Evolutionary conservation across 2,329 filamentous ascomycete genomes (phyloP).

Genomic region (Fusarium haematococcum): DNA sequence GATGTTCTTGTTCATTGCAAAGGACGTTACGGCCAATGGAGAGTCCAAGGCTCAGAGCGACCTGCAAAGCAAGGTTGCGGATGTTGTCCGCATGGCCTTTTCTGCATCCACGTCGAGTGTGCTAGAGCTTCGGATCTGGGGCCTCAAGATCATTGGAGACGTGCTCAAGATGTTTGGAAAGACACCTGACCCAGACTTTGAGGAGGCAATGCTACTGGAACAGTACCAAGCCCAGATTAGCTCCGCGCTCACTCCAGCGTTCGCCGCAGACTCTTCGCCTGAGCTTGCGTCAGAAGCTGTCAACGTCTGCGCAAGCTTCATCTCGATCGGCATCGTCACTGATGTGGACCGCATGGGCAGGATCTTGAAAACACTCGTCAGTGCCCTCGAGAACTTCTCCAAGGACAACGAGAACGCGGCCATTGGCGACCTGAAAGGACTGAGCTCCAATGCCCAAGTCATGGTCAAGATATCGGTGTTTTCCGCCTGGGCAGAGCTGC

Average conservation of each 20-base stretch:
- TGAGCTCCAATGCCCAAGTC: conserved; percentile 95
- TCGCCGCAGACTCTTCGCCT: conserved; percentile 94
- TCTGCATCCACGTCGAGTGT: conserved; percentile 96
- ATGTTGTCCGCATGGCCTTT: conserved; percentile 96
- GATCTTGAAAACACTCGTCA: conserved; percentile 92
- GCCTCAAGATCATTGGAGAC: conserved; percentile 92
- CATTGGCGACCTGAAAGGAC: conserved; percentile 91
- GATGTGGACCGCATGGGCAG: conserved; percentile 99
- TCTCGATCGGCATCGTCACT: conserved; percentile 95
- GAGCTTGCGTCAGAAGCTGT: conserved; percentile 96
- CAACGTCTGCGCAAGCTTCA: conserved; percentile 97
- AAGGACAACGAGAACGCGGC: conserved; percentile 82
- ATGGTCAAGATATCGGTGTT: conserved; percentile 99
- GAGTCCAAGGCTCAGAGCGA: conserved; percentile 82
- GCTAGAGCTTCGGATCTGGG: conserved; percentile 88
- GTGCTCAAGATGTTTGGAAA: conserved; percentile 96
- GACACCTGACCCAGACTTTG: conserved; percentile 94
- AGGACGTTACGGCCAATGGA: conserved; percentile 81
- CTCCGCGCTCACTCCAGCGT: conserved; percentile 94
- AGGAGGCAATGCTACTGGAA: conserved; percentile 95
- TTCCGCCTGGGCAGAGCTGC: conserved; percentile 95
- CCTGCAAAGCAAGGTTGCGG: conserved; percentile 85
- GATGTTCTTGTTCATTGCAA: conserved; percentile 81
- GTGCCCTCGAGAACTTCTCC: conserved; percentile 91
- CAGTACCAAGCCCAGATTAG: conserved; percentile 99